Evolutionary conservation across 768 basidiomycete species (phyloP), one percentile per base, ranked within the genome.

Genomic region (Mrakia gelida): DNA sequence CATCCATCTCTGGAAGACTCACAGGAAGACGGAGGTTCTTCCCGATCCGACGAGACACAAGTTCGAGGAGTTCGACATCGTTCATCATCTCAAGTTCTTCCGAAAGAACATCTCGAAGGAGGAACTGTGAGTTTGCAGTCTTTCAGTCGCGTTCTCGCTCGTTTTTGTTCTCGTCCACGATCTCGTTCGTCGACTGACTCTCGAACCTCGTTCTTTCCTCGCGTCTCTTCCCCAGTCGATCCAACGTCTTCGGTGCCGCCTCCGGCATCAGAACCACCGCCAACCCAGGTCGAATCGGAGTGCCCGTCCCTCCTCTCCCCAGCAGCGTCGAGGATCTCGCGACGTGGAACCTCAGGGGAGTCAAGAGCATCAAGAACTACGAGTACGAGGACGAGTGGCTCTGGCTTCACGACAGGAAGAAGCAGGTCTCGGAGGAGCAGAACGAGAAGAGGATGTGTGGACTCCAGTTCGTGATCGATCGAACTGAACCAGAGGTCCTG

Each of bases 61-160:
- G 65, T 18, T 30, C 38, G 68, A 75, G 30, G 30, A 45, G 2
- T 79, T 79, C 34, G 78, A 79, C 71, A 61, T 75, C 59, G n/a
- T 61, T 0, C 75, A 75, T 15, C 78, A 79, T 32, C 43, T 79
- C 61, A 75, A 75, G 63, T 79, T 79, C 56, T 79, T 79, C 75
- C 54, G 78, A 30, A 79, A 79, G 59, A 79, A 79, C 68, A 67
- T 72, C 32, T 34, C 75, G 56, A 79, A 79, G 71, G 70, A 63
- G 49, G 38, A 62, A 13, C 74, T 79, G 78, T 79, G 41, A 34
- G 78, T 71, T 41, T 23, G 30, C 3, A n/a, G 3, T 7, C n/a
- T n/a, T 18, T 52, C 49, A 21, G 4, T 21, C 18, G 49, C 49
- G 45, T 11, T 45, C 45, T 45, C 45, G 9, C 45, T 45, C 38